Evolutionary conservation across 2,329 filamentous ascomycete genomes (phyloP).

Genomic region (Sphaerulina vaccinii): DNA sequence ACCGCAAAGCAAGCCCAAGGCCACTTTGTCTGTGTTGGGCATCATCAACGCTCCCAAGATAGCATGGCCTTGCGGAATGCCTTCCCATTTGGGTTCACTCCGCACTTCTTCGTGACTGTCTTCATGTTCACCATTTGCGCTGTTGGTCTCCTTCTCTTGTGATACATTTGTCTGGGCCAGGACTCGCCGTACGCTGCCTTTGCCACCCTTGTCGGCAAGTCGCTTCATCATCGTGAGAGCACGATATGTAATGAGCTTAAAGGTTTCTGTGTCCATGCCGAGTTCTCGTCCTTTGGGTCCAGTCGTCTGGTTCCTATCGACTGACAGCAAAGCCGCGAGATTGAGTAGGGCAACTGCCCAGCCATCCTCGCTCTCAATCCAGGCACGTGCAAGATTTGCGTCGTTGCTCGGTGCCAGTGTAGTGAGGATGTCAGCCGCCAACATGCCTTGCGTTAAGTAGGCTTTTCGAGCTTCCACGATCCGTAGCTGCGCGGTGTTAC

Average conservation of each 20-base stretch:
- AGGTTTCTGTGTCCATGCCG: constrained; percentile 35
- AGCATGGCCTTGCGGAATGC: constrained; percentile 48
- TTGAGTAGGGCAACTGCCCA: constrained; percentile 78
- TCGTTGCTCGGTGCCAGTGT: constrained; percentile 56
- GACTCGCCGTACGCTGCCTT: constrained; percentile 25
- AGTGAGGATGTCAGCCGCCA: constrained; percentile 85
- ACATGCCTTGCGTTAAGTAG: constrained; percentile 84
- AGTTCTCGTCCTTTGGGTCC: constrained; percentile 25
- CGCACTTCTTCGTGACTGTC: constrained; percentile 13
- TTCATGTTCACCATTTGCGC: constrained; percentile 28
- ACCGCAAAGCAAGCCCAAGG: constrained; percentile 43
- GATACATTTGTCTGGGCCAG: constrained; percentile 9
- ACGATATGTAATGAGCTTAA: constrained; percentile 42
- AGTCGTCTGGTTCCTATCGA: constrained; percentile 47
- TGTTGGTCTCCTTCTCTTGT: constrained; percentile 22
- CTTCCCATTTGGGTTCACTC: constrained; percentile 41
- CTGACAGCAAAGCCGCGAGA: constrained; percentile 70
- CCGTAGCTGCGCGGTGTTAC: constrained; percentile 49
- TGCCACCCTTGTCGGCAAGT: constrained; percentile 45
- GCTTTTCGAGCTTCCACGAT: constrained; percentile 82
- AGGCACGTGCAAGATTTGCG: constrained; percentile 67
- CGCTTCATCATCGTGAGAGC: constrained; percentile 49
- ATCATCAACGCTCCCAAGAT: constrained; percentile 49
- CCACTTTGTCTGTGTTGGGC: constrained; percentile 44
- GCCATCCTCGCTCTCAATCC: constrained; percentile 80